These are phyloP conservation scores for Aechmea fasciata DNA, from an alignment of 176 grass and related monocot species.

Conservation along the genomic window DNA sequence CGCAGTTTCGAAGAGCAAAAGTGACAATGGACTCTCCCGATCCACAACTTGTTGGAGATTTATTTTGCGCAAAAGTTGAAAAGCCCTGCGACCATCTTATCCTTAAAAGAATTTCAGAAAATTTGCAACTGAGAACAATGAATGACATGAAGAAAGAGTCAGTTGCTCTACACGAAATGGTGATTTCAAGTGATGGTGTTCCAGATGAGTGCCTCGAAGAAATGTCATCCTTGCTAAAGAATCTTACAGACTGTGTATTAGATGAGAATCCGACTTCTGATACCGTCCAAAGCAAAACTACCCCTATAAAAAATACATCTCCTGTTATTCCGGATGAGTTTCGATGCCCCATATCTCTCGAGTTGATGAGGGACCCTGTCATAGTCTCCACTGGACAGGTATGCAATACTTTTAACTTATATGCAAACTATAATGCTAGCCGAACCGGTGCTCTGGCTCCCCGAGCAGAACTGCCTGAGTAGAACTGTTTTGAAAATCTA, in stretches of 20 bases:
- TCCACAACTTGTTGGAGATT: constrained; percentile 37
- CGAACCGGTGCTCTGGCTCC: no score
- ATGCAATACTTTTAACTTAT: not conserved
- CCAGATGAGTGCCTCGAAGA: constrained; percentile 60
- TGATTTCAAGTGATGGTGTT: constrained; percentile 55
- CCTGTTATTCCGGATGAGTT: constrained; percentile 90
- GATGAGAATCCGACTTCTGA: constrained; percentile 29
- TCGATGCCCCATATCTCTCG: constrained; percentile 87
- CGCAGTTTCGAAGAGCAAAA: constrained; percentile 63
- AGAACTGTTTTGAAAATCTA: no score
- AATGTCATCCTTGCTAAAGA: constrained; percentile 85
- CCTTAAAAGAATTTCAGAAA: constrained; percentile 60
- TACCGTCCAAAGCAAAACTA: constrained; percentile 14
- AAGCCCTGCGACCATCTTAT: constrained; percentile 26
- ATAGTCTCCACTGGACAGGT: constrained; percentile 91
- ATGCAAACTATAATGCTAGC: no score
- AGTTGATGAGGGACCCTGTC: constrained; percentile 91
- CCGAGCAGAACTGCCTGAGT: no score
- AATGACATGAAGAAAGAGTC: constrained; percentile 79
- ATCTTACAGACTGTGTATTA: constrained; percentile 52
- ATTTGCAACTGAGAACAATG: constrained; percentile 71
- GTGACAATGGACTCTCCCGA: constrained; percentile 37
- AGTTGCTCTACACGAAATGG: constrained; percentile 74
- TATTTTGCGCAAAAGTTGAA: constrained; percentile 35
- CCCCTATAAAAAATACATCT: constrained; percentile 45